phyloP scores from a whole-genome alignment of 1,284 basidiomycete species.

The Agaricales sp. region DNA sequence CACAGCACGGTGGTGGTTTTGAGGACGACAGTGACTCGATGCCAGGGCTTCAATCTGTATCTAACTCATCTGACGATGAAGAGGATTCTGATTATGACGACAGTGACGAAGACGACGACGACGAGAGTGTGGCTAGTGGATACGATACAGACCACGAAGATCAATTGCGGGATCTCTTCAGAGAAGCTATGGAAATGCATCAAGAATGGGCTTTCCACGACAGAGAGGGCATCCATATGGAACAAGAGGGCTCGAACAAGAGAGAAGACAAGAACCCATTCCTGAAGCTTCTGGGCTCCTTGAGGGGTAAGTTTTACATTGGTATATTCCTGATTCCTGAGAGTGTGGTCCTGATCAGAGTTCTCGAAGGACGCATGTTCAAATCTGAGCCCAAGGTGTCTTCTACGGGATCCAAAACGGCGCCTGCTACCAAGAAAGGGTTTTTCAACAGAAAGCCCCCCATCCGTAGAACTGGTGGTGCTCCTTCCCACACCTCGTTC shows the following conservation, averaged over 20 bases:
- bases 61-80: slow-evolving; percentile 37
- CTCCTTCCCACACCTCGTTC: neutral
- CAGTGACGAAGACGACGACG: slow-evolving; percentile 25
- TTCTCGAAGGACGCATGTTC: slow-evolving; percentile 54
- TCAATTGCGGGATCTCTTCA: slow-evolving; percentile 42
- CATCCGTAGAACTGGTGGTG: slow-evolving; percentile 16
- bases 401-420: slow-evolving; percentile 21
- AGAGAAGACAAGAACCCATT: slow-evolving; percentile 50
- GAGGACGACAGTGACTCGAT: slow-evolving; percentile 39
- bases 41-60: slow-evolving; percentile 53
- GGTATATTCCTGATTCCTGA: neutral
- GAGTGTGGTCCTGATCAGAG: slow-evolving; percentile 7
- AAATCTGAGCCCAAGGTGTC: slow-evolving; percentile 48
- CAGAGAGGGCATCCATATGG: slow-evolving; percentile 20
- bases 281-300: slow-evolving; percentile 55
- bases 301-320: slow-evolving; percentile 41
- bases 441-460: slow-evolving; percentile 16
- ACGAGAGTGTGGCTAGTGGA: slow-evolving; percentile 29
- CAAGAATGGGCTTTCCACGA: slow-evolving; percentile 44
- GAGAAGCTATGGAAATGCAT: slow-evolving; percentile 63
- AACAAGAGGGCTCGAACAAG: slow-evolving; percentile 42
- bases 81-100: slow-evolving; percentile 23
- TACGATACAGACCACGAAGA: slow-evolving; percentile 66
- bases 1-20: slow-evolving; percentile 24
- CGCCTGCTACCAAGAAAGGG: slow-evolving; percentile 7